phyloP scores from a whole-genome alignment of 371 early-diverging fungal species.

The Apophysomyces ossiformis region DNA sequence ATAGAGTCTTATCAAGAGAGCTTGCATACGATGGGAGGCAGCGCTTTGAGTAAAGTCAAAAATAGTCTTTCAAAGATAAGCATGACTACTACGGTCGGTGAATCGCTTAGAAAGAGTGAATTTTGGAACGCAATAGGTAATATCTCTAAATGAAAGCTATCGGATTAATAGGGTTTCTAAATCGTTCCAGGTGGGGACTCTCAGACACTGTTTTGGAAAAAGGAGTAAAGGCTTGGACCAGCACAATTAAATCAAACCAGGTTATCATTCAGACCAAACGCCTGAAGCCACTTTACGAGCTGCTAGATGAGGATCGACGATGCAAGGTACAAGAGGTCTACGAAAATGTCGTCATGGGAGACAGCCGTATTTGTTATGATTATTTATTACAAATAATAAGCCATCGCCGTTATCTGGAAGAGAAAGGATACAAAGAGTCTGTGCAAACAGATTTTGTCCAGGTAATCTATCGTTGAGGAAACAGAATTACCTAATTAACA shows the following conservation, averaged over 20 bases:
- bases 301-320: not conserved
- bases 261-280: not conserved
- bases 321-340: not conserved
- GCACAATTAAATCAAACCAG: not conserved
- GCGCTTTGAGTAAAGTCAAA: not conserved
- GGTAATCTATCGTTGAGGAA: no score
- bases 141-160: not conserved
- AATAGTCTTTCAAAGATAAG: not conserved
- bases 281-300: not conserved
- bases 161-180: not conserved
- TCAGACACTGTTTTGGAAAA: not conserved
- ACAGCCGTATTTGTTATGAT: not conserved
- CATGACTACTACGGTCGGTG: not conserved
- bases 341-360: not conserved
- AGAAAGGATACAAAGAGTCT: no score
- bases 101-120: not conserved
- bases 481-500: no score
- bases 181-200: not conserved
- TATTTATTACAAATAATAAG: not conserved
- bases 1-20: no score
- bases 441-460: no score
- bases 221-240: not conserved
- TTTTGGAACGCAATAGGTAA: not conserved
- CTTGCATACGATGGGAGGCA: no score
- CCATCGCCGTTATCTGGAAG: not conserved